Percentiles rank a stretch among this genome's conserved stretches.
These are phyloP conservation scores for Suhomyces taliae DNA, from an alignment of 1,139 yeast species.

Conservation along the genomic window DNA sequence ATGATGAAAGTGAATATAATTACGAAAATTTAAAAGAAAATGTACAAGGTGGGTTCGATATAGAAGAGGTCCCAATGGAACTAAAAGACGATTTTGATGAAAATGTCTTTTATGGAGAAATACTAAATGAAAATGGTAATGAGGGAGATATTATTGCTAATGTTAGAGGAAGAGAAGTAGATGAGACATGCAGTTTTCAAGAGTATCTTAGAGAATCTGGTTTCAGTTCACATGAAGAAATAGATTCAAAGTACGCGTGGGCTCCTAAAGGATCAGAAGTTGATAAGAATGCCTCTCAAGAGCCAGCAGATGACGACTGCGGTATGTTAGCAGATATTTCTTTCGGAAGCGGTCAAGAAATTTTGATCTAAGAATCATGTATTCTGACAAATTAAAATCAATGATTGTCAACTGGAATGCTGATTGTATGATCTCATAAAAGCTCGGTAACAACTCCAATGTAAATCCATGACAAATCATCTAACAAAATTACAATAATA, in stretches of 20 bases:
- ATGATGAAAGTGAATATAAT: constrained; percentile 27
- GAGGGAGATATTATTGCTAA: background rate
- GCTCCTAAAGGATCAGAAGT: background rate
- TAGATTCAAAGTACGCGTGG: constrained; percentile 1
- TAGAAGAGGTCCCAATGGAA: constrained; percentile 1
- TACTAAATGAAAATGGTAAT: background rate
- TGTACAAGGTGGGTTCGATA: background rate
- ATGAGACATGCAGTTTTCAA: background rate
- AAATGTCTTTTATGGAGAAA: background rate
- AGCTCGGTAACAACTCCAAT: too few species aligned
- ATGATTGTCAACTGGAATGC: too few species aligned
- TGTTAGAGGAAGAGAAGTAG: too few species aligned
- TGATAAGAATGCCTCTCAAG: background rate
- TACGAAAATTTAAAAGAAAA: constrained; percentile 14
- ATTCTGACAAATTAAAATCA: too few species aligned
- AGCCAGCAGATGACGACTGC: constrained; percentile 5
- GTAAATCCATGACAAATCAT: too few species aligned
- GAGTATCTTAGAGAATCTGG: background rate
- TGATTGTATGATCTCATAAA: too few species aligned
- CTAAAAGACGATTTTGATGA: background rate
- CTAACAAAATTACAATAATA: too few species aligned
- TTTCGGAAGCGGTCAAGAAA: constrained; percentile 19
- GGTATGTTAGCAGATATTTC: constrained; percentile 14
- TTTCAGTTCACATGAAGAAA: background rate
- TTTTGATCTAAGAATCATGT: constrained; percentile 1